These are phyloP conservation scores for Myochromella boudieri DNA, from an alignment of 768 basidiomycete species.

Conservation along the genomic window DNA sequence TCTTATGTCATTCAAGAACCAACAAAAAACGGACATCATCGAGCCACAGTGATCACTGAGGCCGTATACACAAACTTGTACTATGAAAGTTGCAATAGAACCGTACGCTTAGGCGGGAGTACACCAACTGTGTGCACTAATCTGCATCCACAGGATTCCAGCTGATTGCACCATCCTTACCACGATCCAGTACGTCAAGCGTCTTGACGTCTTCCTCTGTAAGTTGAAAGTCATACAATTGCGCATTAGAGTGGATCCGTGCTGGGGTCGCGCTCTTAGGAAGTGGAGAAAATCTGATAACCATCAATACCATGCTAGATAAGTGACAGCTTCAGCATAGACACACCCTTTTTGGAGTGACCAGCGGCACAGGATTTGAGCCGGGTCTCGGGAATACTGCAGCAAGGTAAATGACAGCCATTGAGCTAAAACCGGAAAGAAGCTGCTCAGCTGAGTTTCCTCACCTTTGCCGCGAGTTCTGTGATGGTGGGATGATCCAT, in stretches of 20 bases:
- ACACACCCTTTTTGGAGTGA: constrained; percentile 81
- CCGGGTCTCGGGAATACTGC: constrained; percentile 59
- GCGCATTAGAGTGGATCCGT: constrained; percentile 71
- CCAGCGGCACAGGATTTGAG: constrained; percentile 88
- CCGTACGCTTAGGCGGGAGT: no score
- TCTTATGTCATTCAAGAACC: no score
- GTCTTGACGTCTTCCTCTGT: constrained; percentile 58
- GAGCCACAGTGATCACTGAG: no score
- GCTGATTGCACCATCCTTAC: constrained; percentile 67
- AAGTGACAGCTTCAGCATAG: neutral
- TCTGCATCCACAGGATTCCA: constrained; percentile 81
- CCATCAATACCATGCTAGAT: neutral
- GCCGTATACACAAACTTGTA: no score
- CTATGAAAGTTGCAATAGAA: no score
- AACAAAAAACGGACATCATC: no score
- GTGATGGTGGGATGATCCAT: constrained; percentile 55
- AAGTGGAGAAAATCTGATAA: constrained; percentile 71
- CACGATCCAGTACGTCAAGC: constrained; percentile 72
- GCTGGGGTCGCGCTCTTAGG: constrained; percentile 75
- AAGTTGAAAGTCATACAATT: constrained; percentile 78
- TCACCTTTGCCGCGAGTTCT: constrained; percentile 60
- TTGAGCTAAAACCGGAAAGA: neutral
- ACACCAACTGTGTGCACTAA: no score
- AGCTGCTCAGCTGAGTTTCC: constrained; percentile 13
- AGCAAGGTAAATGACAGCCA: neutral